Conservation (phyloP, 441 rosid species). For the Pelargonium australe region DNA sequence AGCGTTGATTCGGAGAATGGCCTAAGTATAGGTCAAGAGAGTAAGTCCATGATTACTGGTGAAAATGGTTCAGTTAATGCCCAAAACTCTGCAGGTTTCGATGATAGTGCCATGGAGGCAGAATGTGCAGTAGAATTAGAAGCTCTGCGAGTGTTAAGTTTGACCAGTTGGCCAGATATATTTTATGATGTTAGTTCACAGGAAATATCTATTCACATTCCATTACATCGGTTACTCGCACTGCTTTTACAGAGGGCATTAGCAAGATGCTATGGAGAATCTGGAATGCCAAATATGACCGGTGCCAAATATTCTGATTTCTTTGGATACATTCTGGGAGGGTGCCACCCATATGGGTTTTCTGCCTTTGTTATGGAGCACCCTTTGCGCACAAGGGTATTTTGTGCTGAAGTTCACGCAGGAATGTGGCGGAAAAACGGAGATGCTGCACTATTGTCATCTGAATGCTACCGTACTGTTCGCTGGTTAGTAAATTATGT, state of each 20-base stretch:
- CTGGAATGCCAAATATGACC: conserved; percentile 27
- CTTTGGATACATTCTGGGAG: conserved; percentile 56
- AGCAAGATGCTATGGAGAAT: conserved; percentile 57
- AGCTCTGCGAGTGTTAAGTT: conserved; percentile 38
- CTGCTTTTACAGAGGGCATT: conserved; percentile 71
- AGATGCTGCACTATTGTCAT: conserved; percentile 64
- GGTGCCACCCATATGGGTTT: conserved; percentile 73
- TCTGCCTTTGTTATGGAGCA: conserved; percentile 89
- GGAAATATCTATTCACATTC: conserved; percentile 78
- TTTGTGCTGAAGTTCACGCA: conserved; percentile 85
- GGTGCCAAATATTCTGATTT: conserved; percentile 38
- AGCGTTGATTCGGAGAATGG: conserved; percentile 39
- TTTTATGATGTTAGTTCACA: conserved; percentile 76
- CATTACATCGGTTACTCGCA: conserved; percentile 80
- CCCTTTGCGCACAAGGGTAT: conserved; percentile 83
- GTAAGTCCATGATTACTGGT: conserved; percentile 25
- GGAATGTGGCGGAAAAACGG: conserved; percentile 99
- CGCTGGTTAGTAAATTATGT: conserved; percentile 53
- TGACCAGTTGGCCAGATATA: conserved; percentile 65
- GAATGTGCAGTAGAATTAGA: conserved; percentile 32
- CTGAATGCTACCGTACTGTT: conserved; percentile 80
- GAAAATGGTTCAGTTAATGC: conserved; percentile 28
- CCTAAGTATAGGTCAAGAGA: conserved; percentile 27
- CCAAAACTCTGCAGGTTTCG: conserved; percentile 29
- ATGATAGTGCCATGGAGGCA: conserved; percentile 35